Evolutionary conservation across 1,284 basidiomycete species (phyloP).

Genomic region (Ustilago nuda): DNA sequence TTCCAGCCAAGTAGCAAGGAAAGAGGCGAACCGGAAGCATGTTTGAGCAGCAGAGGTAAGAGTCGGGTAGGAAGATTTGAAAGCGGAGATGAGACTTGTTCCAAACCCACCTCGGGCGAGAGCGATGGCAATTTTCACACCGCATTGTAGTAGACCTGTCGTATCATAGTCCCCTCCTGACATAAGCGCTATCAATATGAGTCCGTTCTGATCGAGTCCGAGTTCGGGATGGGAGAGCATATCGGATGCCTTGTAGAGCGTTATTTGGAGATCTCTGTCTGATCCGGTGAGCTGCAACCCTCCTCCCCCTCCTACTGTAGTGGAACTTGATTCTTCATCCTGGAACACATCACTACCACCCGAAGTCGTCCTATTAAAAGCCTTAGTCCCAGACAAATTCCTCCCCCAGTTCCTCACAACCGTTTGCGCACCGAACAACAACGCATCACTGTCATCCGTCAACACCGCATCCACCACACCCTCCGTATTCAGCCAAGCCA

Average conservation of each 20-base stretch:
- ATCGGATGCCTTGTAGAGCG: constrained; percentile 14
- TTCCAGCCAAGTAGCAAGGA: constrained; percentile 44
- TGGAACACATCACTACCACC: constrained; percentile 27
- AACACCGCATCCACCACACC: constrained; percentile 88
- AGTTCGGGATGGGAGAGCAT: constrained; percentile 14
- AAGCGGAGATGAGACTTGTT: constrained; percentile 74
- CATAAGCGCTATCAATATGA: constrained; percentile 86
- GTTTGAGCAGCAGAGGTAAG: constrained; percentile 1
- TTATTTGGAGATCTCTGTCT: constrained; percentile 28
- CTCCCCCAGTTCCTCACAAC: constrained; percentile 77
- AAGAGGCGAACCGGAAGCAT: constrained; percentile 20
- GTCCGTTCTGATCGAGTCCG: constrained; percentile 77
- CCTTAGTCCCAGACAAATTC: constrained; percentile 36
- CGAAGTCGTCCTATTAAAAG: constrained; percentile 24
- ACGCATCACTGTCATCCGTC: constrained; percentile 92
- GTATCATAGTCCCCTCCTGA: constrained; percentile 89
- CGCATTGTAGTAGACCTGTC: constrained; percentile 52
- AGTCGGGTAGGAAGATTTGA: constrained; percentile 29
- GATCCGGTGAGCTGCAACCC: constrained; percentile 23
- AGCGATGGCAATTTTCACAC: constrained; percentile 69
- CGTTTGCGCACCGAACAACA: constrained; percentile 85
- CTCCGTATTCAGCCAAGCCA: constrained; percentile 84
- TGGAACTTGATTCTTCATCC: not conserved
- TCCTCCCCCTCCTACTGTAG: not conserved
- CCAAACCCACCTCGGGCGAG: constrained; percentile 72